Evolutionary conservation across 345 rosid species (phyloP).

Genomic region (Eucalyptus tenuipes): DNA sequence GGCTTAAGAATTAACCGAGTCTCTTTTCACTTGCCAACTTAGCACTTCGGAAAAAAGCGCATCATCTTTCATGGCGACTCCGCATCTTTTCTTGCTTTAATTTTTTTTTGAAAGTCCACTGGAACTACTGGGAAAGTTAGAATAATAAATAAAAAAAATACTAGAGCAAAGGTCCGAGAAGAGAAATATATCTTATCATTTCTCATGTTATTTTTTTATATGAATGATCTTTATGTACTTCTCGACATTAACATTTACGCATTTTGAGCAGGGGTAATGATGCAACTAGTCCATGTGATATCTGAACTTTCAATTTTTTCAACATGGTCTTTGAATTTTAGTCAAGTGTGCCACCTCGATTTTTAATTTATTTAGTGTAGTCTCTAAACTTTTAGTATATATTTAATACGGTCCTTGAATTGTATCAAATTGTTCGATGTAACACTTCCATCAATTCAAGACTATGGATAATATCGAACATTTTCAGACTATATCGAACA

Average conservation of each 20-base stretch:
- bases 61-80: neutral
- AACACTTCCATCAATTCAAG: too few relatives aligned
- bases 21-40: neutral
- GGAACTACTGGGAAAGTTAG: neutral
- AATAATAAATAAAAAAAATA: neutral
- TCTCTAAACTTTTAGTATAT: rapidly evolving
- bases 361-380: too few relatives aligned
- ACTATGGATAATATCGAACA: too few relatives aligned
- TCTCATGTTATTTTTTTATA: too few relatives aligned
- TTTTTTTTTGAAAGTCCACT: neutral
- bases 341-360: rapidly evolving
- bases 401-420: too few relatives aligned
- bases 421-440: too few relatives aligned
- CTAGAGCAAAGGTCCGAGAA: neutral
- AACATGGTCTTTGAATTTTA: rapidly evolving
- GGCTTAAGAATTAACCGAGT: neutral
- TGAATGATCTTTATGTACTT: too few relatives aligned
- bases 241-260: too few relatives aligned
- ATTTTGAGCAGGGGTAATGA: too few relatives aligned
- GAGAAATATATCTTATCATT: neutral
- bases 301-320: rapidly evolving
- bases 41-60: neutral
- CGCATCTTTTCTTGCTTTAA: neutral
- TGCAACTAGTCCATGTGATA: neutral
- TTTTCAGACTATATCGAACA: too few relatives aligned